phyloP scores from a whole-genome alignment of 176 grass and related monocot genomes.

The Areca catechu region DNA sequence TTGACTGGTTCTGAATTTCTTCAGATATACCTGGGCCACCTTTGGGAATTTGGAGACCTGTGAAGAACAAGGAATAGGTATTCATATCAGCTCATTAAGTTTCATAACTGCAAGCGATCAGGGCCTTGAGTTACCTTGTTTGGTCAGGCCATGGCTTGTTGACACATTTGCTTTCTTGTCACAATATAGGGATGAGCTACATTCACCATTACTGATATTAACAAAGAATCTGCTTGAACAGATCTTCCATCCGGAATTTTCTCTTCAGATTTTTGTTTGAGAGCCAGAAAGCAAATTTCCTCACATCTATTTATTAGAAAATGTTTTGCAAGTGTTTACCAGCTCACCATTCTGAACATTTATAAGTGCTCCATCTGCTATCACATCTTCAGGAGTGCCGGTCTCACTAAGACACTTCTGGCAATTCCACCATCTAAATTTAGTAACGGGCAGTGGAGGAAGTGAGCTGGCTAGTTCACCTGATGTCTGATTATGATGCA shows the following conservation, averaged over 20 bases:
- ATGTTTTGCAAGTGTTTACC: neutral
- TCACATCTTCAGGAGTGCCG: neutral
- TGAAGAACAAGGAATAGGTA: too few relatives aligned
- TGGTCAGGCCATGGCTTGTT: too few relatives aligned
- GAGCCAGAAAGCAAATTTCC: neutral
- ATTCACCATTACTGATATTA: neutral
- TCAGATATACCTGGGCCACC: too few relatives aligned
- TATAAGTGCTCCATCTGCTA: neutral
- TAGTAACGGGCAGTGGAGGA: constrained; percentile 4
- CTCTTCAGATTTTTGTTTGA: neutral
- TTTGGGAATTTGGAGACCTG: too few relatives aligned
- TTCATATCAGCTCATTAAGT: too few relatives aligned
- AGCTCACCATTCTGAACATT: neutral
- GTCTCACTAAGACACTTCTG: constrained; percentile 6
- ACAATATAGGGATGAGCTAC: neutral
- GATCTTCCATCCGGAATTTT: neutral
- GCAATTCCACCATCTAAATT: constrained; percentile 13
- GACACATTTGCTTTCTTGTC: too few relatives aligned
- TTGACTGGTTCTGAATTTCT: too few relatives aligned
- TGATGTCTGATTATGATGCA: constrained; percentile 1
- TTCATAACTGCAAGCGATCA: too few relatives aligned
- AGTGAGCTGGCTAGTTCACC: neutral
- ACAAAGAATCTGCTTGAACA: neutral
- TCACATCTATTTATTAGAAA: neutral
- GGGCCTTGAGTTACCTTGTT: too few relatives aligned